Evolutionary conservation across 805 yeast species (phyloP).

Genomic region (Vanderwaltozyma tropicalis): DNA sequence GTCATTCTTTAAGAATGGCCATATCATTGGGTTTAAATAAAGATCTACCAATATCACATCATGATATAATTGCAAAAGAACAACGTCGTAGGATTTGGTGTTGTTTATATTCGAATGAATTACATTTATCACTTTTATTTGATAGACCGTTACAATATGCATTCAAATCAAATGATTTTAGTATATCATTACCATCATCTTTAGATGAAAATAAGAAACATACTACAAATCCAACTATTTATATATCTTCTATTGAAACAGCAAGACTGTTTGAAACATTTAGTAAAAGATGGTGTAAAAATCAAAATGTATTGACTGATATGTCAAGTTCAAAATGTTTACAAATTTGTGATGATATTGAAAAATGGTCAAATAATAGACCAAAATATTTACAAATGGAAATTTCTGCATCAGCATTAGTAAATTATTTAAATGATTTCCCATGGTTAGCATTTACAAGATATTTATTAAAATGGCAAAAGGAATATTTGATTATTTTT

Average conservation of each 20-base stretch:
- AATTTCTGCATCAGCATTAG: constrained; percentile 23
- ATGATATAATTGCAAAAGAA: constrained; percentile 30
- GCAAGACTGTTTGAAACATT: constrained; percentile 33
- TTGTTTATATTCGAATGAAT: constrained; percentile 54
- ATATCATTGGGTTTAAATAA: constrained; percentile 52
- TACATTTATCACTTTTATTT: constrained; percentile 52
- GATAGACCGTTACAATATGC: constrained; percentile 41
- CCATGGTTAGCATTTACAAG: constrained; percentile 47
- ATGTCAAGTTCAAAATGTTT: constrained; percentile 25
- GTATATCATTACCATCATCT: constrained; percentile 34
- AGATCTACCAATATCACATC: constrained; percentile 27
- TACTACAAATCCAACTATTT: constrained; percentile 40
- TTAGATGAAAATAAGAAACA: constrained; percentile 33
- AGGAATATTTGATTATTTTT: constrained; percentile 43
- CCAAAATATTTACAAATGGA: constrained; percentile 42
- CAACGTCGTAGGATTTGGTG: constrained; percentile 57
- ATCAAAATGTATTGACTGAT: neutral
- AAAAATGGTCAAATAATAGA: constrained; percentile 31
- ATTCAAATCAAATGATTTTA: neutral
- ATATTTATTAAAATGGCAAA: constrained; percentile 48
- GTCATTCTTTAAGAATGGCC: constrained; percentile 58
- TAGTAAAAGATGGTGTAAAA: constrained; percentile 17
- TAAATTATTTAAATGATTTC: constrained; percentile 38
- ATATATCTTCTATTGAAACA: constrained; percentile 49
- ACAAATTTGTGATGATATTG: constrained; percentile 35